Evolutionary conservation across 2,329 filamentous ascomycete species (phyloP).

Genomic region (Canariomyces notabilis): DNA sequence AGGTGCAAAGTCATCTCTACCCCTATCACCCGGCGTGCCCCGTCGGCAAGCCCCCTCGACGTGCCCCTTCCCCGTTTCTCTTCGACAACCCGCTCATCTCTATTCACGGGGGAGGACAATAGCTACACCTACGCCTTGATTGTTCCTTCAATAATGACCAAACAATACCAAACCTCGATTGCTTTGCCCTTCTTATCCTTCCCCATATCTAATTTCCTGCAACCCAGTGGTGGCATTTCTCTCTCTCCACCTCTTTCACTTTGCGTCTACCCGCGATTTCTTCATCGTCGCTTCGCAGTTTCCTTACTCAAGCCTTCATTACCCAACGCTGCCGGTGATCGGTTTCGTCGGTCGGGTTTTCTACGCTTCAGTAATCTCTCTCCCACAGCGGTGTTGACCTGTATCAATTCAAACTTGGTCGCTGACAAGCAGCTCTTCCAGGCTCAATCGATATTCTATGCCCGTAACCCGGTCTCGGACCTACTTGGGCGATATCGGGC

Average conservation of each 20-base stretch:
- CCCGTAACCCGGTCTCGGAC: slow-evolving; percentile 70
- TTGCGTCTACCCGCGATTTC: neutral
- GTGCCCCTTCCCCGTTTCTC: neutral
- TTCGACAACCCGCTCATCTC: neutral
- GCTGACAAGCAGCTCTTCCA: slow-evolving; percentile 33
- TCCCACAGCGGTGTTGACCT: neutral
- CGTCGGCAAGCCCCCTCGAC: neutral
- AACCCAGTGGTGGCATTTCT: neutral
- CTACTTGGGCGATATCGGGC: slow-evolving; percentile 60
- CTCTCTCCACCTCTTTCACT: neutral
- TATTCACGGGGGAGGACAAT: slow-evolving; percentile 9
- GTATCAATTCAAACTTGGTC: neutral
- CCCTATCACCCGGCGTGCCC: neutral
- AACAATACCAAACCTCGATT: neutral
- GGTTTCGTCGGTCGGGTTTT: neutral
- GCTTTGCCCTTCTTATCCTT: neutral
- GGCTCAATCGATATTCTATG: slow-evolving; percentile 89
- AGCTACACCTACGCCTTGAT: neutral
- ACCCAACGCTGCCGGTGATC: neutral
- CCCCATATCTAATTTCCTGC: neutral
- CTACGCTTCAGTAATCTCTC: slow-evolving; percentile 4
- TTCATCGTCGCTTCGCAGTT: neutral
- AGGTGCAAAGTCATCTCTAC: neutral
- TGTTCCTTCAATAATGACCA: slow-evolving; percentile 5
- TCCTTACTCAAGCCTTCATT: neutral